Percentiles rank a stretch among this genome's conserved stretches.
Evolutionary conservation across 306 rosid genomes (phyloP).

Genomic region (Fagus crenata): DNA sequence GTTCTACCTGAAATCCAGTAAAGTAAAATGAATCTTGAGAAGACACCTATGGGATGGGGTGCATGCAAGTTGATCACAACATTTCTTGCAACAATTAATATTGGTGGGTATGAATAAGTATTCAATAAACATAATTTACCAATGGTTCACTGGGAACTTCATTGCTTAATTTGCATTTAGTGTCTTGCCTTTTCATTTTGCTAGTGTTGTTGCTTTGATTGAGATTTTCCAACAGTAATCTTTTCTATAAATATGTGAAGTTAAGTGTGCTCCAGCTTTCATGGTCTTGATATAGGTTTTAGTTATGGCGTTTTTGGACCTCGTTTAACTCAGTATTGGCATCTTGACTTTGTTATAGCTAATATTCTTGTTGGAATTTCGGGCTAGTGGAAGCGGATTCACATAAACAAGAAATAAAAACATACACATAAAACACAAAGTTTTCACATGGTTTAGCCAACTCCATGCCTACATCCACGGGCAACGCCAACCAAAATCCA

Average conservation of each 20-base stretch:
- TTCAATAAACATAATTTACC: not conserved
- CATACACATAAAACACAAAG: no score
- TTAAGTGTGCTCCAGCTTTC: not conserved
- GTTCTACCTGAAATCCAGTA: not conserved
- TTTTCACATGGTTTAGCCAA: no score
- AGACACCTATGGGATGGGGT: not conserved
- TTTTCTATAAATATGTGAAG: not conserved
- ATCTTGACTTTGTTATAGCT: not conserved
- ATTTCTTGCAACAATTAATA: not conserved
- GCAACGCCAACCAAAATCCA: no score
- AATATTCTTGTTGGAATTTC: no score
- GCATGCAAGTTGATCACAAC: not conserved
- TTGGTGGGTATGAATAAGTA: not conserved
- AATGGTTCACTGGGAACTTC: not conserved
- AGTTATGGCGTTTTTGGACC: not conserved
- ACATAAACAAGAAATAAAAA: no score
- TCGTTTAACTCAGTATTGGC: not conserved
- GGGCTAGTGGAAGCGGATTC: no score
- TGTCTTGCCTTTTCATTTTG: constrained; percentile 3
- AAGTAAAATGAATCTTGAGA: not conserved
- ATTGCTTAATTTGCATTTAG: not conserved
- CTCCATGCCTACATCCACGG: no score
- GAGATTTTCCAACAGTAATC: not conserved
- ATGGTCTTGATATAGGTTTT: not conserved
- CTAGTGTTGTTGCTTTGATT: not conserved